Evolutionary conservation across 345 rosid genomes (phyloP).

Genomic region (Acer saccharum): DNA sequence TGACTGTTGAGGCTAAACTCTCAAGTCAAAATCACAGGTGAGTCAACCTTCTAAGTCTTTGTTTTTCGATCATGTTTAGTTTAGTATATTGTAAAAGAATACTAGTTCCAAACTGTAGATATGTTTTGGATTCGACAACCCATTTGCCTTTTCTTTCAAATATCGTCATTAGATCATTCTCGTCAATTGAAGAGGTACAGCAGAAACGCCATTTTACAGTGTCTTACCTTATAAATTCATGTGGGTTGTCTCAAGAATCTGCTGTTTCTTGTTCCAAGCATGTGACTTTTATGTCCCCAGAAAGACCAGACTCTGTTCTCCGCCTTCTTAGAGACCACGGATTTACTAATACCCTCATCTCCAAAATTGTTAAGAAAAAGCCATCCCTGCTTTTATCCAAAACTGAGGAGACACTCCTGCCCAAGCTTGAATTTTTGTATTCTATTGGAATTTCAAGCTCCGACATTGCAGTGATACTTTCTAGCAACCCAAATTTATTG

Average conservation of each 20-base stretch:
- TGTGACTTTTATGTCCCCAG: slow-evolving; percentile 27
- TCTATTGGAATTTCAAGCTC: slow-evolving; percentile 9
- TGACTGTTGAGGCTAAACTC: too few relatives aligned
- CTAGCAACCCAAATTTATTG: neutral
- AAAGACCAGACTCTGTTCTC: slow-evolving; percentile 40
- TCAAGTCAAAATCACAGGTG: too few relatives aligned
- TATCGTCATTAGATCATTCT: too few relatives aligned
- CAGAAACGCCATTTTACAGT: slow-evolving; percentile 29
- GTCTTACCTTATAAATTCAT: slow-evolving; percentile 39
- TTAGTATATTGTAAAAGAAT: too few relatives aligned
- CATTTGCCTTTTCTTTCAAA: too few relatives aligned
- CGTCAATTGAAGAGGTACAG: neutral
- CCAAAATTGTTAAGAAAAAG: neutral
- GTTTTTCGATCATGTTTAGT: too few relatives aligned
- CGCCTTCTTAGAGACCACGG: slow-evolving; percentile 36
- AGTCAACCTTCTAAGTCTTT: too few relatives aligned
- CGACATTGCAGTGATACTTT: neutral
- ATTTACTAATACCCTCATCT: slow-evolving; percentile 35
- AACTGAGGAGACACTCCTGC: neutral
- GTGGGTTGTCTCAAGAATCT: slow-evolving; percentile 44
- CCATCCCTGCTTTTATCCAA: neutral
- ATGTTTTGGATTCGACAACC: too few relatives aligned
- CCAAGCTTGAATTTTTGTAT: slow-evolving; percentile 13
- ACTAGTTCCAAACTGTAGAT: too few relatives aligned
- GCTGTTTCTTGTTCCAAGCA: slow-evolving; percentile 33